These are phyloP conservation scores for Rhynchospora pubera DNA, from an alignment of 176 grass and related monocot species.

Conservation along the genomic window DNA sequence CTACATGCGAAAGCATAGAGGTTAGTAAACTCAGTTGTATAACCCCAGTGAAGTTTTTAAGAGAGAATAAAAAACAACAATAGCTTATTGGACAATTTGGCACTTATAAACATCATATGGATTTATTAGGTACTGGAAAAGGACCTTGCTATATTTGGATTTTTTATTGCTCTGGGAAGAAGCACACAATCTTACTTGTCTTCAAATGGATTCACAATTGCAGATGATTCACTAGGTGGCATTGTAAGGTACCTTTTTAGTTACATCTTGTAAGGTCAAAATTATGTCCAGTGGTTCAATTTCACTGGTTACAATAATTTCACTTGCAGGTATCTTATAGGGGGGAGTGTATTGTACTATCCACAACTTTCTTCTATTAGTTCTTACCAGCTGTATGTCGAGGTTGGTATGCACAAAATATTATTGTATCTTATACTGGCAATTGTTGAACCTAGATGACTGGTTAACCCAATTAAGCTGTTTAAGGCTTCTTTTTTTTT, in stretches of 20 bases:
- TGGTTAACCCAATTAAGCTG: background rate
- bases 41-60: background rate
- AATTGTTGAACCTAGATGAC: background rate
- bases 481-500: background rate
- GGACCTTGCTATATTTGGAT: conserved; percentile 95
- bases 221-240: conserved; percentile 58
- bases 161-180: conserved; percentile 98
- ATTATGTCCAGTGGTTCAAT: background rate
- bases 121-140: conserved; percentile 86
- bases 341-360: conserved; percentile 95
- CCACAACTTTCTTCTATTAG: conserved; percentile 97
- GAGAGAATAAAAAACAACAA: conserved; percentile 6
- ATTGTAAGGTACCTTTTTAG: conserved; percentile 66
- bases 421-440: background rate
- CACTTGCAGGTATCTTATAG: conserved; percentile 87
- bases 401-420: conserved; percentile 50
- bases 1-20: conserved; percentile 99
- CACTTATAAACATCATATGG: conserved; percentile 10
- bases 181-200: conserved; percentile 82
- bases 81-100: conserved; percentile 8
- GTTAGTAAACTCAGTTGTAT: conserved; percentile 36
- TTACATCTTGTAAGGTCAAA: background rate
- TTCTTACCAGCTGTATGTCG: conserved; percentile 97
- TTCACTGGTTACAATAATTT: conserved; percentile 11
- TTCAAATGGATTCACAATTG: conserved; percentile 54